Evolutionary conservation across 192 early-diverging fungal genomes (phyloP).

Genomic region (Umbelopsis vinacea): DNA sequence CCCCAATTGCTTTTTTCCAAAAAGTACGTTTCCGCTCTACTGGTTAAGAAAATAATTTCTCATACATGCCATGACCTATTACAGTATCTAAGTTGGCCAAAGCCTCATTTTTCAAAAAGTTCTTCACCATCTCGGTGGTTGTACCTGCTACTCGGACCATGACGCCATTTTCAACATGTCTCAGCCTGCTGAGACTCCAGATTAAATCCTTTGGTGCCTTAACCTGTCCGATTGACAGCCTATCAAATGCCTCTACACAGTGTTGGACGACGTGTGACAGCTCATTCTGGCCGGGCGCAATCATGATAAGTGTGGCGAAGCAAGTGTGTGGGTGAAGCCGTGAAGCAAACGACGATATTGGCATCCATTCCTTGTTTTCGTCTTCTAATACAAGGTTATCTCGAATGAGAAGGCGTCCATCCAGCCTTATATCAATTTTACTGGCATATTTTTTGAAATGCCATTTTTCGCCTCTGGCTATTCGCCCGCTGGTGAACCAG

Average conservation of each 20-base stretch:
- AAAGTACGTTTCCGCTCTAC: too few relatives aligned
- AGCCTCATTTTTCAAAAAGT: conserved; percentile 25
- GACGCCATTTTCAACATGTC: conserved; percentile 19
- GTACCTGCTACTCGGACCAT: conserved; percentile 26
- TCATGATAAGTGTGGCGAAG: conserved; percentile 66
- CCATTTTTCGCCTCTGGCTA: conserved; percentile 77
- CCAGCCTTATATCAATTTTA: conserved; percentile 37
- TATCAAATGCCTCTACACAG: conserved; percentile 28
- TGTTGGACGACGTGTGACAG: background rate
- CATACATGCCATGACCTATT: conserved; percentile 22
- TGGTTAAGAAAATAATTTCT: conserved; percentile 18
- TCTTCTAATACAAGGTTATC: conserved; percentile 54
- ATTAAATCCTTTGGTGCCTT: conserved; percentile 15
- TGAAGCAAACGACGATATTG: conserved; percentile 51
- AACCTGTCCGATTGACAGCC: conserved; percentile 20
- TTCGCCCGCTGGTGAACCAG: conserved; percentile 83
- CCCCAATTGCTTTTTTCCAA: too few relatives aligned
- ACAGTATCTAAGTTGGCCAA: conserved; percentile 12
- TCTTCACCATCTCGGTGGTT: conserved; percentile 29
- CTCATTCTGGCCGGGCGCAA: conserved; percentile 44
- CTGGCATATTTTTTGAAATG: conserved; percentile 54
- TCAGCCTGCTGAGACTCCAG: conserved; percentile 30
- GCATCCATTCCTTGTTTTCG: conserved; percentile 33
- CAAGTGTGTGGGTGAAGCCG: conserved; percentile 61
- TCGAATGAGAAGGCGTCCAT: conserved; percentile 36